These are phyloP conservation scores for Glycyrrhiza uralensis DNA, from an alignment of 306 rosid genomes.

Conservation along the genomic window DNA sequence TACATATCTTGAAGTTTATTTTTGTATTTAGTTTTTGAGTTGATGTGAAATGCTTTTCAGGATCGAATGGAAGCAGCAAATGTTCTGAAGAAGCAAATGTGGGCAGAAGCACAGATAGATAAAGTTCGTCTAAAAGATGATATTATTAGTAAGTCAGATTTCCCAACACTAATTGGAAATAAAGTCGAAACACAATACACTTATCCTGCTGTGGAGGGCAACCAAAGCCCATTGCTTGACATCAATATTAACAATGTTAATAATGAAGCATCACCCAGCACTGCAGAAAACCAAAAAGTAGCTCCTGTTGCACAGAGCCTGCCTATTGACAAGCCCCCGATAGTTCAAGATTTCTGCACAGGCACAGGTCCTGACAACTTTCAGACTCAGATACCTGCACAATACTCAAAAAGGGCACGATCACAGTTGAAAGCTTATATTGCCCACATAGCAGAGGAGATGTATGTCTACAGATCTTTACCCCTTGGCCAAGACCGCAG, in stretches of 20 bases:
- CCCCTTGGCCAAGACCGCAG: constrained; percentile 99
- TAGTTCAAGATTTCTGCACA: constrained; percentile 51
- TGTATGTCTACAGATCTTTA: constrained; percentile 90
- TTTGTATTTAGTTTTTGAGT: constrained; percentile 18
- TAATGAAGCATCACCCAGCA: constrained; percentile 61
- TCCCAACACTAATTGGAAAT: constrained; percentile 47
- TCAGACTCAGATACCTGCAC: constrained; percentile 67
- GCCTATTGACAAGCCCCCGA: constrained; percentile 52
- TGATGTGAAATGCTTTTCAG: constrained; percentile 48
- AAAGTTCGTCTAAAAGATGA: constrained; percentile 89
- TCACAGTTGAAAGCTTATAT: constrained; percentile 91
- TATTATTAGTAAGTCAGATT: constrained; percentile 52
- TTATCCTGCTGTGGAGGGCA: constrained; percentile 55
- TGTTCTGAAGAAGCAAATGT: constrained; percentile 98
- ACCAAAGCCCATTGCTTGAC: constrained; percentile 79
- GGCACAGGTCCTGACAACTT: constrained; percentile 64
- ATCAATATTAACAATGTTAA: constrained; percentile 41
- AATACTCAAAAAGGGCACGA: constrained; percentile 86
- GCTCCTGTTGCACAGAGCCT: constrained; percentile 40
- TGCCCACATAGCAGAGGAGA: constrained; percentile 92
- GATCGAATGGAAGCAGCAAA: constrained; percentile 98
- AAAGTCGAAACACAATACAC: constrained; percentile 61
- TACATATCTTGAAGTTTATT: not conserved
- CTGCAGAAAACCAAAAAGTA: constrained; percentile 58
- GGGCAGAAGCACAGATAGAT: constrained; percentile 97